phyloP scores from a whole-genome alignment of 2,329 filamentous ascomycete genomes.

The Cercospora nicotianae region DNA sequence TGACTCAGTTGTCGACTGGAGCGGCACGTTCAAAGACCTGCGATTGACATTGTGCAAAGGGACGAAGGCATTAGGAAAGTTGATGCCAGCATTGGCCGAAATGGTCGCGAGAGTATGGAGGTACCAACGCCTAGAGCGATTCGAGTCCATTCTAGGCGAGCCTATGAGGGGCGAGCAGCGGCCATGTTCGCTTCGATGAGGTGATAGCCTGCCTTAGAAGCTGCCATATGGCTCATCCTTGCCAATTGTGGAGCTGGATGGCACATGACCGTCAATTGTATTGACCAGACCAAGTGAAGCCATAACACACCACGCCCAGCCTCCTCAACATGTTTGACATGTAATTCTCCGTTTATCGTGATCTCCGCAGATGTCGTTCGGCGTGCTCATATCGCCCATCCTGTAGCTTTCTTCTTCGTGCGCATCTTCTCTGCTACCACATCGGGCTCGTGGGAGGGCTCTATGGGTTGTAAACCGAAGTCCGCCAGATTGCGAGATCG shows the following conservation, averaged over 20 bases:
- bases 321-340: neutral
- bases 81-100: neutral
- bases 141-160: neutral
- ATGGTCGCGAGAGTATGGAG: neutral
- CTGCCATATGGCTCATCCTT: neutral
- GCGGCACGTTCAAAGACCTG: neutral
- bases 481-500: conserved; percentile 22
- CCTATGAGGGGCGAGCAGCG: neutral
- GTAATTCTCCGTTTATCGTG: neutral
- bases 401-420: conserved; percentile 40
- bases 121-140: neutral
- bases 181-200: neutral
- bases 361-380: neutral
- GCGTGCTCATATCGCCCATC: conserved; percentile 40
- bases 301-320: neutral
- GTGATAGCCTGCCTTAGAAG: neutral
- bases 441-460: conserved; percentile 34
- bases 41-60: neutral
- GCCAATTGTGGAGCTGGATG: neutral
- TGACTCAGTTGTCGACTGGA: neutral
- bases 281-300: neutral
- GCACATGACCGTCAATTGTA: neutral
- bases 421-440: conserved; percentile 35
- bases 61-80: neutral
- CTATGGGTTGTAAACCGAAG: conserved; percentile 34